Base-by-base conservation (phyloP, 164 flowering plant genomes). In the Vitis cinerea region DNA sequence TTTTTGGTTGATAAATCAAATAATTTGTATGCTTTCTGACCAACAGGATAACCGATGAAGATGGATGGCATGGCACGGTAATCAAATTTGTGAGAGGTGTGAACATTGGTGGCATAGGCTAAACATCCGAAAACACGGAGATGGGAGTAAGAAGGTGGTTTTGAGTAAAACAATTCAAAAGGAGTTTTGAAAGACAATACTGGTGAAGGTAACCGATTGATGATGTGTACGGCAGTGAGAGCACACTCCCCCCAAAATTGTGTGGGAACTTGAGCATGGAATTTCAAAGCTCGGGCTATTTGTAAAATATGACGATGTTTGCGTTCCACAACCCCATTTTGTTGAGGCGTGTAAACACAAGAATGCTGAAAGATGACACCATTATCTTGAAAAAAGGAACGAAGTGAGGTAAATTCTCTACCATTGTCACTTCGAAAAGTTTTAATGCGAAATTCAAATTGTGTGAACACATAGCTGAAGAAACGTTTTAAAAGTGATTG, bases 1-100 rank as follows among this genome's bases (percentile, higher is more conserved):
- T 59, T 59, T 59, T 59, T 59, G 62, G 62, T 59, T 59, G 9
- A 59, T n/a, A 59, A 59, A 59, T 59, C 62, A 59, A 59, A 59
- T 59, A 59, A 16, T 59, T 59, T 59, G 62, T 59, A 59, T 9
- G 62, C 62, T n/a, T 59, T 59, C 11, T 59, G 62, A 59, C 62
- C 17, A 4, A 7, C 16, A 19, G 23, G 23, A 59, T 59, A 59
- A n/a, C 62, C 16, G 31, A 59, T 59, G 11, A 59, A 59, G 17
- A 59, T 59, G 13, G 31, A 59, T 11, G 62, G 62, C 17, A 59
- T 59, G 9, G 27, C 14, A 6, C 12, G 62, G 11, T 16, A 14
- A 0, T 16, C 23, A 19, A 59, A 59, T 11, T 11, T 59, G 27
- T 12, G 62, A 59, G 17, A 17, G 11, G 17, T 31, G 23, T 19